Evolutionary conservation across 768 basidiomycete genomes (phyloP), one percentile per base, ranked within the genome.

Genomic region (Scleroderma bovista): DNA sequence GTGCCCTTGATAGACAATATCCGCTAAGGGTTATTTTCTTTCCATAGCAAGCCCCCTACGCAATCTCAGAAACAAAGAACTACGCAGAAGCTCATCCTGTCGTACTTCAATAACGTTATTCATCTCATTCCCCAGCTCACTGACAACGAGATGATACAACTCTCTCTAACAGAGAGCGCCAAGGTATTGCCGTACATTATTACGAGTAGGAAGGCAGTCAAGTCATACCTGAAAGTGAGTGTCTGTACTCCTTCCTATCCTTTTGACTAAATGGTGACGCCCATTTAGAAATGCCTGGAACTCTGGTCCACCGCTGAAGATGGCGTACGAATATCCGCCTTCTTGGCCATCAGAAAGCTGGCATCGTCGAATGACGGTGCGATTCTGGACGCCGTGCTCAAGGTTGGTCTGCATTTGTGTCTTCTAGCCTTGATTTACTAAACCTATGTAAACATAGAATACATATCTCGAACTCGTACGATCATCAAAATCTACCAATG

Each of bases 151-250:
- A 73, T 77, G 56, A 68, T 86, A 26, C 76, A 82, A 7, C 74
- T 91, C 13, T 87, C 90, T 1, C 71, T 97, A 48, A 73, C 76
- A 2, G 95, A 97, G 68, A 92, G 86, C 51, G 81, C 87, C 1
- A 96, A 93, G 67, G 74, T 98, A 23, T 69, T 97, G 6, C 95
- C 96, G 1, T 97, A 94, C 66, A 75, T 96, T 23, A 77, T 86
- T 47, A 81, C 80, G 52, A 93, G 84, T 57, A 79, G 92, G 34
- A 96, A 90, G 66, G 78, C 87, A 23, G 76, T 96, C 31, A 89
- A 92, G 64, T 70, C 78, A 12, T 97, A 95, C 67, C 73, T 96
- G 43, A 97, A 96, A 74, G 92, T 87, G 52, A 11, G 63, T 54
- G 13, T 7, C 22, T 37, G 2, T 15, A n/a, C 17, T n/a, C 39